These are phyloP conservation scores for Exophiala dermatitidis DNA, from an alignment of 2,329 filamentous ascomycete species.

Conservation along the genomic window DNA sequence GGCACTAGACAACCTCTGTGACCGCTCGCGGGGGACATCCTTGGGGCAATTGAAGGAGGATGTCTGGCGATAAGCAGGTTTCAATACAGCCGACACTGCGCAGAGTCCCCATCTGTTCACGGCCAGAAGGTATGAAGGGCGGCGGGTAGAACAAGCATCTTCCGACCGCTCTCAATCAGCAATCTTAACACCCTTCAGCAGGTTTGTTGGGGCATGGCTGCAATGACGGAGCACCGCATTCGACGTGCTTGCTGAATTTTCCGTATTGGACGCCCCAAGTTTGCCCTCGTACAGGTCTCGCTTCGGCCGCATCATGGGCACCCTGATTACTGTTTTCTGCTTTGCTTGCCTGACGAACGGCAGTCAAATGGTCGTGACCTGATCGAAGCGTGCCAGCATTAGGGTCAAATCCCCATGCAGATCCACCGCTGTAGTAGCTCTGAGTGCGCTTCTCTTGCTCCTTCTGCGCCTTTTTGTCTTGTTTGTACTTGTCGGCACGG, in stretches of 20 bases:
- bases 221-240: neutral
- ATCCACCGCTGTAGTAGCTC: slow-evolving; percentile 19
- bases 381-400: slow-evolving; percentile 18
- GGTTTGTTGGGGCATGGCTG: no score
- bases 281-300: slow-evolving; percentile 1
- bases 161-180: no score
- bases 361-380: neutral
- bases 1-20: no score
- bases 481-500: slow-evolving; percentile 2
- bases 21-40: no score
- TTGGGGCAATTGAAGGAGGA: no score
- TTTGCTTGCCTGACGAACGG: neutral
- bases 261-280: slow-evolving; percentile 15
- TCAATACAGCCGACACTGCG: no score
- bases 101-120: no score
- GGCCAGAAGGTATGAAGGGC: no score
- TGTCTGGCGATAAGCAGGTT: no score
- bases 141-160: no score
- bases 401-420: slow-evolving; percentile 21
- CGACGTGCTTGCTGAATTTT: neutral
- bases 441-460: slow-evolving; percentile 39
- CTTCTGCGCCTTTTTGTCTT: slow-evolving; percentile 29
- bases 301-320: neutral
- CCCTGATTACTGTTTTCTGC: neutral
- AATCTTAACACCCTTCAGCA: no score